phyloP scores from a whole-genome alignment of 2,329 filamentous ascomycete genomes.

The Xylaria sp. region DNA sequence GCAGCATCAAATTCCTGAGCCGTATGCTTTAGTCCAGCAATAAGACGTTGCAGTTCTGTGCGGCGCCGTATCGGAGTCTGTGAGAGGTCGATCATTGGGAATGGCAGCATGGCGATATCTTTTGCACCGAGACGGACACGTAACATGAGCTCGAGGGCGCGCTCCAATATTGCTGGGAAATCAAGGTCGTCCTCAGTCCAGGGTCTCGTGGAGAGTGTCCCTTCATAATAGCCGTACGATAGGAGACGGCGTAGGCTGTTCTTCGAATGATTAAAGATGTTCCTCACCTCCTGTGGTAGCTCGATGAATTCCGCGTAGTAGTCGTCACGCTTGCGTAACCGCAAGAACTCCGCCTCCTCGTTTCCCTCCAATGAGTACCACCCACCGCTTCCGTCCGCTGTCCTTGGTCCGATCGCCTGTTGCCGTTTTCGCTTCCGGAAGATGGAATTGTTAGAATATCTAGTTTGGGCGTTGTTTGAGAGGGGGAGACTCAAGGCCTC shows the following conservation, averaged over 20 bases:
- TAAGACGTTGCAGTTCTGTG: conserved; percentile 12
- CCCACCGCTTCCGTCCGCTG: conserved; percentile 6
- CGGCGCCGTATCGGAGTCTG: conserved; percentile 6
- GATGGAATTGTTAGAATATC: not conserved
- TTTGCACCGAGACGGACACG: conserved; percentile 33
- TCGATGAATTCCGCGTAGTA: conserved; percentile 39
- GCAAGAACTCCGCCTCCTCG: conserved; percentile 24
- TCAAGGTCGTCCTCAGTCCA: conserved; percentile 33
- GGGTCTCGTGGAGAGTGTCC: not conserved
- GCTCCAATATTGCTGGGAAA: conserved; percentile 34
- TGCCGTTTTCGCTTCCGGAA: not conserved
- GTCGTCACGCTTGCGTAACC: conserved; percentile 18
- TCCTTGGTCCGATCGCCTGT: not conserved
- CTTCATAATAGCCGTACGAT: conserved; percentile 23
- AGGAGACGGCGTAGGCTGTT: conserved; percentile 36
- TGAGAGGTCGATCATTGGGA: conserved; percentile 36
- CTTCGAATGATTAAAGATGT: conserved; percentile 35
- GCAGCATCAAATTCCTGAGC: conserved; percentile 24
- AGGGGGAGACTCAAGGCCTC: not conserved
- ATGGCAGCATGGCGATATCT: conserved; percentile 36
- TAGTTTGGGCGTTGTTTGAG: not conserved
- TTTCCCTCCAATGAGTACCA: not conserved
- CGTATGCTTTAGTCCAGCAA: conserved; percentile 16
- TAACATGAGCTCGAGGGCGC: conserved; percentile 38
- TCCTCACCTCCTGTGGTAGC: conserved; percentile 22